Evolutionary conservation across 805 yeast genomes (phyloP).

Genomic region (Hanseniaspora thailandica): DNA sequence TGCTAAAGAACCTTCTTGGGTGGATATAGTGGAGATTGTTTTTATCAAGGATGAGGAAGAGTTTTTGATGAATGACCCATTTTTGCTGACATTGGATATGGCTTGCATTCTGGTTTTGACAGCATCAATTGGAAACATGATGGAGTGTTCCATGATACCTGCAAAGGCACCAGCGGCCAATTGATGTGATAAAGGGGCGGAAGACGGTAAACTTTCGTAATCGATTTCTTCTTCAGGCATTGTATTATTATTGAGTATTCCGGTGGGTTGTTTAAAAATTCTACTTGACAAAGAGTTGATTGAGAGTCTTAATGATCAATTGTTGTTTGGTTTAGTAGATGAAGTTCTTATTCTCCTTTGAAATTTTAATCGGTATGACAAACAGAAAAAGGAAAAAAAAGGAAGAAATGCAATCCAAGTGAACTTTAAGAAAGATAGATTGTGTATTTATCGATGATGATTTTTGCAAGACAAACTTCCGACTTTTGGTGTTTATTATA

Average conservation of each 20-base stretch:
- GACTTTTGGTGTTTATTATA: too few relatives aligned
- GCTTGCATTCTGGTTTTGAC: slow-evolving; percentile 86
- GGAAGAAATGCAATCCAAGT: too few relatives aligned
- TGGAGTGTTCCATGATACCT: slow-evolving; percentile 97
- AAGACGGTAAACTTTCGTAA: slow-evolving; percentile 83
- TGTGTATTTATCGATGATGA: too few relatives aligned
- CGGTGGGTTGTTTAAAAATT: too few relatives aligned
- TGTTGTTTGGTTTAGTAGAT: too few relatives aligned
- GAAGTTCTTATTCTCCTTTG: too few relatives aligned
- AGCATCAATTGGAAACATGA: slow-evolving; percentile 95
- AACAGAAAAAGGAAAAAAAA: too few relatives aligned
- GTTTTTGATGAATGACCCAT: slow-evolving; percentile 46
- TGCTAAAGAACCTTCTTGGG: slow-evolving; percentile 77
- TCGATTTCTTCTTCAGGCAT: slow-evolving; percentile 43
- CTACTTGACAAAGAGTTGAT: too few relatives aligned
- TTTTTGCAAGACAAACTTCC: too few relatives aligned
- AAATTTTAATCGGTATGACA: too few relatives aligned
- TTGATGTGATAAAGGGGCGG: slow-evolving; percentile 72
- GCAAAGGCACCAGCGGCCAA: slow-evolving; percentile 93
- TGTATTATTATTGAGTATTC: background rate
- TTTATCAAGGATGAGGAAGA: slow-evolving; percentile 32
- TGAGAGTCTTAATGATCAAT: too few relatives aligned
- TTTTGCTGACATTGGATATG: slow-evolving; percentile 16
- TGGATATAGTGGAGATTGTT: slow-evolving; percentile 37
- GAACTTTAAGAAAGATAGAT: too few relatives aligned